Evolutionary conservation across 345 rosid species (phyloP).

Genomic region (Citrus maxima): DNA sequence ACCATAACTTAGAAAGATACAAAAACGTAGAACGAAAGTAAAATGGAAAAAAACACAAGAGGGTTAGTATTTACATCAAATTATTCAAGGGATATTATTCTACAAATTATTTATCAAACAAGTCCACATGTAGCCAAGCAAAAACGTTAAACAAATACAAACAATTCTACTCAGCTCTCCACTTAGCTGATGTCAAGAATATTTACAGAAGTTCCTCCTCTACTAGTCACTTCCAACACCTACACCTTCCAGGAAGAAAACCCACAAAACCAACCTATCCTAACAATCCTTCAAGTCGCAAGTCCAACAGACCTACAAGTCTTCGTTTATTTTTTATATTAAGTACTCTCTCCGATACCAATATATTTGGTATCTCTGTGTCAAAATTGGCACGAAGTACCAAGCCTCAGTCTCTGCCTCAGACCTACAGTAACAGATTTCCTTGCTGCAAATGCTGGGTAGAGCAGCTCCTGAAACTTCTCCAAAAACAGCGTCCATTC

Average conservation of each 20-base stretch:
- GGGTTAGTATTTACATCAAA: constrained; percentile 18
- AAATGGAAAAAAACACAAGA: neutral
- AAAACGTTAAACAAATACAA: constrained; percentile 22
- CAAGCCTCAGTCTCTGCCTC: constrained; percentile 93
- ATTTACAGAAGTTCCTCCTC: constrained; percentile 39
- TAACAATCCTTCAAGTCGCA: constrained; percentile 3
- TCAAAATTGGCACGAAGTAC: constrained; percentile 99
- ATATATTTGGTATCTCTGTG: neutral
- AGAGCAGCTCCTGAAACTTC: constrained; percentile 66
- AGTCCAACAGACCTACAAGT: constrained; percentile 24
- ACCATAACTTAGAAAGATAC: neutral
- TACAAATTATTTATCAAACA: constrained; percentile 65
- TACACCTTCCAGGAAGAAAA: constrained; percentile 21
- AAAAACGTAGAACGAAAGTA: neutral
- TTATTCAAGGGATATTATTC: constrained; percentile 16
- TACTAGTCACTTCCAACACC: constrained; percentile 18
- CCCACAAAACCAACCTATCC: constrained; percentile 26
- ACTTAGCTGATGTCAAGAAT: constrained; percentile 32
- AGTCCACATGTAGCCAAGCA: constrained; percentile 13
- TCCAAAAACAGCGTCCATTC: constrained; percentile 79
- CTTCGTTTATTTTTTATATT: constrained; percentile 21
- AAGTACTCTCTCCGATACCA: constrained; percentile 9
- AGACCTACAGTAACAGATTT: constrained; percentile 63
- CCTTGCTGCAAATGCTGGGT: constrained; percentile 66
- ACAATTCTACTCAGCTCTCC: constrained; percentile 27